A percentile compares a stretch with the other conserved stretches of the same genome.
Evolutionary conservation across 768 basidiomycete species (phyloP).

Genomic region (Cyclocybe cylindracea): DNA sequence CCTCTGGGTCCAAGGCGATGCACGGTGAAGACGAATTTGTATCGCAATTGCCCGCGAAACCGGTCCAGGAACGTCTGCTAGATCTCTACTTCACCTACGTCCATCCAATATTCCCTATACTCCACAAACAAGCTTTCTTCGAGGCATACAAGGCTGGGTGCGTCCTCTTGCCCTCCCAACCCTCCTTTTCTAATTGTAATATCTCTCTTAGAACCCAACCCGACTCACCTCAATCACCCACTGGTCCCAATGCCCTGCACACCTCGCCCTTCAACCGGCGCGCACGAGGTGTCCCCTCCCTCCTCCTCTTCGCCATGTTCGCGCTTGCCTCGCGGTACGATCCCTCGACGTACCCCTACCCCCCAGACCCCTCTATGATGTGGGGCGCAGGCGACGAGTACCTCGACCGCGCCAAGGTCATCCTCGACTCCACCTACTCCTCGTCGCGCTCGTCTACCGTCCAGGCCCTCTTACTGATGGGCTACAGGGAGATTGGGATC

Average conservation of each 20-base stretch:
- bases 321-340: constrained; percentile 77
- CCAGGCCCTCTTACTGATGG: constrained; percentile 79
- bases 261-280: constrained; percentile 40
- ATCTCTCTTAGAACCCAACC: constrained; percentile 11
- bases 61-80: constrained; percentile 68
- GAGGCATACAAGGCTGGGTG: constrained; percentile 50
- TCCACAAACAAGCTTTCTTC: constrained; percentile 72
- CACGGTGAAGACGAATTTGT: constrained; percentile 37
- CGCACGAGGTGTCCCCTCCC: constrained; percentile 52
- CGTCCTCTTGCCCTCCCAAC: constrained; percentile 19
- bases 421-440: constrained; percentile 69
- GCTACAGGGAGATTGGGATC: constrained; percentile 84
- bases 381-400: constrained; percentile 81
- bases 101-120: constrained; percentile 75
- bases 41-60: constrained; percentile 52
- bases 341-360: constrained; percentile 32
- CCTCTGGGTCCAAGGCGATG: constrained; percentile 30
- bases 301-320: constrained; percentile 83
- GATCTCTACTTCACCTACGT: constrained; percentile 82
- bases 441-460: constrained; percentile 74
- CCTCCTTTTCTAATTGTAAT: neutral
- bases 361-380: constrained; percentile 58
- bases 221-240: constrained; percentile 18
- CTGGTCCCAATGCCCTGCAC: constrained; percentile 1
- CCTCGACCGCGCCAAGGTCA: constrained; percentile 62